phyloP scores from a whole-genome alignment of 164 flowering plant species.

The Chimonanthus salicifolius region DNA sequence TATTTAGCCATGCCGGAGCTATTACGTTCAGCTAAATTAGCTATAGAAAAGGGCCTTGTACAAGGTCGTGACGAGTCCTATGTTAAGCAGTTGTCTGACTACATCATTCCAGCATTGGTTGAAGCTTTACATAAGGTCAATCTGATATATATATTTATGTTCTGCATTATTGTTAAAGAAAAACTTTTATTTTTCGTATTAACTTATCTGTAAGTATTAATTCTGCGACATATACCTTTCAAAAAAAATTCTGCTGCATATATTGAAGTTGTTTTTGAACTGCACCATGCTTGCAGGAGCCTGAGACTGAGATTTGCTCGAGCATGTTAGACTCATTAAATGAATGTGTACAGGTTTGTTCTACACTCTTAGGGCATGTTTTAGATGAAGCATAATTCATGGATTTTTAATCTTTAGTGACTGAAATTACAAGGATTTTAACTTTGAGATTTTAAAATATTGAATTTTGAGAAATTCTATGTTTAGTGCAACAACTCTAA shows the following conservation, averaged over 20 bases:
- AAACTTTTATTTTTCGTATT: not conserved
- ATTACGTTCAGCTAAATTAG: conserved; percentile 54
- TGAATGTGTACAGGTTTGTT: conserved; percentile 54
- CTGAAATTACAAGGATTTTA: no score
- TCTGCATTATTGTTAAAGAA: no score
- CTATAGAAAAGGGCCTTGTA: conserved; percentile 56
- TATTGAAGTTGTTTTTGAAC: not conserved
- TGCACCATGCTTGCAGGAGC: conserved; percentile 39
- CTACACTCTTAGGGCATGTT: not conserved
- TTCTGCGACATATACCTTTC: no score
- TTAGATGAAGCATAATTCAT: no score
- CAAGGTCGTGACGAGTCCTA: conserved; percentile 59
- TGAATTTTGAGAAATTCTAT: no score
- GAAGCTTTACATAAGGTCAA: conserved; percentile 60
- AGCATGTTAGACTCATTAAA: conserved; percentile 59
- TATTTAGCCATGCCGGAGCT: conserved; percentile 57
- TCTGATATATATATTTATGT: not conserved
- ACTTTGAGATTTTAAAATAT: no score
- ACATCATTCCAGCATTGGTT: conserved; percentile 52
- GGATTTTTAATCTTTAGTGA: no score
- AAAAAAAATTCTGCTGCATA: no score
- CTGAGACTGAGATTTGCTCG: conserved; percentile 56
- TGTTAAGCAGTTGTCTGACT: conserved; percentile 54
- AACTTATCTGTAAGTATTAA: not conserved
- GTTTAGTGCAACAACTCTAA: no score